Evolutionary conservation across 2,329 filamentous ascomycete genomes (phyloP), one percentile per base, ranked within the genome.

Genomic region (Chaetomium sp.): DNA sequence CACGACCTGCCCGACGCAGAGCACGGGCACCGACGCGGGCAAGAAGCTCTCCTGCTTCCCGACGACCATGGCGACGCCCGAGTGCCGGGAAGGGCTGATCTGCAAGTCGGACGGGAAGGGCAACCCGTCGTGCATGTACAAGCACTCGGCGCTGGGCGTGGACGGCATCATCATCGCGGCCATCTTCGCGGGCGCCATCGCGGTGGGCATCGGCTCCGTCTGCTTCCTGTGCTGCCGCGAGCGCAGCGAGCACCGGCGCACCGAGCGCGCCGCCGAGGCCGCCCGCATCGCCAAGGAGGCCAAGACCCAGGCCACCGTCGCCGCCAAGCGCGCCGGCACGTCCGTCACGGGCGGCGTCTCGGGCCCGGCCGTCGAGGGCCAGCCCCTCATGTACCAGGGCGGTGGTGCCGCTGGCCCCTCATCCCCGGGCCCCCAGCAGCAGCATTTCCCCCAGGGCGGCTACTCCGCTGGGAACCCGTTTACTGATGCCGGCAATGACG

Each of bases 171-270:
- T 84, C 72, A 77, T 85, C 67, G 75, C 79, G 70, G 75, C 83
- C 67, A 70, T 81, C 73, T 80, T 87, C 45, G 80, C 76, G 63
- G 67, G 74, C n/a, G 75, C 73, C 65, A 70, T 81, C 66, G 72
- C 75, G 67, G 51, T 77, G 59, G 74, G 77, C 68, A 66, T 81
- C 65, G 74, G 71, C 56, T 69, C 75, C 67, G 74, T 86, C 63
- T 78, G 80, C 71, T 81, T 81, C 77, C 76, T 81, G 68, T 85
- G 82, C 80, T 82, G 79, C 78, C 76, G 77, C 67, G 83, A 86
- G 69, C 77, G 79, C 69, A 74, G 74, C 73, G 69, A 77, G 69
- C 78, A 83, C 70, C 79, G 78, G 73, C 75, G 77, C 55, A 73
- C 79, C 38, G 74, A 74, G 61, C 79, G 79, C 65, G 79, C 79